Conservation (phyloP, 2,329 filamentous ascomycete species). For the Lachnum nothofagi region DNA sequence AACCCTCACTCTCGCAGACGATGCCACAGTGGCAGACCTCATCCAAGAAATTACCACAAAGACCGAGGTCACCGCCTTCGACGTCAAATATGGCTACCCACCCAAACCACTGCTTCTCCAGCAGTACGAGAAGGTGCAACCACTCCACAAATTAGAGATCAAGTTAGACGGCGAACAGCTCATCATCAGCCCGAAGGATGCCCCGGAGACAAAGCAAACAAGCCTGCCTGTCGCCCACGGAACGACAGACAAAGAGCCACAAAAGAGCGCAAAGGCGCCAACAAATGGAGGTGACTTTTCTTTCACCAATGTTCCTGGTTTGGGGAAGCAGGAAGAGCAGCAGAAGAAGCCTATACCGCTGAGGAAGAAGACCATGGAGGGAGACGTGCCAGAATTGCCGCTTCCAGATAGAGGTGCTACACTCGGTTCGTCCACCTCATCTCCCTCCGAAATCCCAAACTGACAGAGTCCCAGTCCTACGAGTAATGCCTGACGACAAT, state of each 20-base stretch:
- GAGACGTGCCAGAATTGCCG: slow-evolving; percentile 36
- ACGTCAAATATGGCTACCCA: slow-evolving; percentile 81
- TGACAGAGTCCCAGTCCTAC: slow-evolving; percentile 52
- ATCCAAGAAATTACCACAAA: slow-evolving; percentile 55
- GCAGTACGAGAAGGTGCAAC: slow-evolving; percentile 39
- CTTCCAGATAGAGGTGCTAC: slow-evolving; percentile 47
- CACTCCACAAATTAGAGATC: slow-evolving; percentile 51
- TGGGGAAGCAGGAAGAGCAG: background rate
- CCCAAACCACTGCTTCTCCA: slow-evolving; percentile 63
- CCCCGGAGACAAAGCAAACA: slow-evolving; percentile 1
- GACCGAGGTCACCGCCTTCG: slow-evolving; percentile 62
- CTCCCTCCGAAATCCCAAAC: slow-evolving; percentile 20
- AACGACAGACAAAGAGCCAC: slow-evolving; percentile 4
- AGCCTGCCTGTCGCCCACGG: background rate
- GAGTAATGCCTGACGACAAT: slow-evolving; percentile 96
- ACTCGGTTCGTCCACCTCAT: slow-evolving; percentile 41
- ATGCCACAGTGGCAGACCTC: slow-evolving; percentile 60
- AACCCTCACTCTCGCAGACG: slow-evolving; percentile 62
- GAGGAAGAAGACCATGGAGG: slow-evolving; percentile 28
- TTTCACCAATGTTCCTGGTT: slow-evolving; percentile 12
- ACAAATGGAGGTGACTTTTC: slow-evolving; percentile 2
- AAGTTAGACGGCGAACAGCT: slow-evolving; percentile 65
- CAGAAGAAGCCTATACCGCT: slow-evolving; percentile 22
- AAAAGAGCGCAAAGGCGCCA: slow-evolving; percentile 4
- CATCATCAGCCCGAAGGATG: slow-evolving; percentile 43